Percentiles rank a stretch among this genome's conserved stretches.
Evolutionary conservation across 2,329 filamentous ascomycete species (phyloP).

Genomic region (Ceratocystis diversiconidia): DNA sequence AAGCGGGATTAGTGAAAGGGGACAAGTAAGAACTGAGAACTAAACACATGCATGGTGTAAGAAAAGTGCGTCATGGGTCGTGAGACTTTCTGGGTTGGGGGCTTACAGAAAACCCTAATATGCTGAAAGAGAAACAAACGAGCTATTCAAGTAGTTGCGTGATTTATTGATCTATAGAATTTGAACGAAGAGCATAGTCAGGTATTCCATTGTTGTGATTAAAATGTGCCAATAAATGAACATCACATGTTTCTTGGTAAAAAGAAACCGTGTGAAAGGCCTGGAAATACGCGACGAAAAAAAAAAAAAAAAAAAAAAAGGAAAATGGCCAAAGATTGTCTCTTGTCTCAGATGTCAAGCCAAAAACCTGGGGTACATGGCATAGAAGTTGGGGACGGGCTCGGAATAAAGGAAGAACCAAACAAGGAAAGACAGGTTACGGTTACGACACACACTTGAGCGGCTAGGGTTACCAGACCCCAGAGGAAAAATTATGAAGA

Average conservation of each 20-base stretch:
- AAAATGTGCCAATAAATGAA: too few relatives aligned
- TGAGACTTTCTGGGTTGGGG: too few relatives aligned
- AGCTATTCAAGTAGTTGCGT: too few relatives aligned
- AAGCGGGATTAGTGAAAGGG: neutral
- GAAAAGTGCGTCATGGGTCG: too few relatives aligned
- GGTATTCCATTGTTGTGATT: too few relatives aligned
- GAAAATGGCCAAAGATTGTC: neutral
- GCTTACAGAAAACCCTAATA: too few relatives aligned
- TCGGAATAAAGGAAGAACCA: conserved; percentile 2
- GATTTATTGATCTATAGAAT: too few relatives aligned
- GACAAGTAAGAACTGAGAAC: neutral
- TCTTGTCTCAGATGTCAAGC: neutral
- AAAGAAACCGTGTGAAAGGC: too few relatives aligned
- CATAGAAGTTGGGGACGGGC: neutral
- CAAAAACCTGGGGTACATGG: conserved; percentile 3
- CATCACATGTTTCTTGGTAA: too few relatives aligned
- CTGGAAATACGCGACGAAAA: neutral
- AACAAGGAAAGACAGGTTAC: neutral
- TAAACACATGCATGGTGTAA: too few relatives aligned
- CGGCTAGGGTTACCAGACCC: neutral
- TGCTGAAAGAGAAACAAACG: too few relatives aligned
- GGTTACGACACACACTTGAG: neutral
- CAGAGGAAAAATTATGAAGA: neutral
- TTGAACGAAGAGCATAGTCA: too few relatives aligned
- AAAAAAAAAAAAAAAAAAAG: neutral